Percentiles rank a stretch among this genome's conserved stretches.
Conservation (phyloP, 2,329 filamentous ascomycete species). For the Diaporthe velutina region DNA sequence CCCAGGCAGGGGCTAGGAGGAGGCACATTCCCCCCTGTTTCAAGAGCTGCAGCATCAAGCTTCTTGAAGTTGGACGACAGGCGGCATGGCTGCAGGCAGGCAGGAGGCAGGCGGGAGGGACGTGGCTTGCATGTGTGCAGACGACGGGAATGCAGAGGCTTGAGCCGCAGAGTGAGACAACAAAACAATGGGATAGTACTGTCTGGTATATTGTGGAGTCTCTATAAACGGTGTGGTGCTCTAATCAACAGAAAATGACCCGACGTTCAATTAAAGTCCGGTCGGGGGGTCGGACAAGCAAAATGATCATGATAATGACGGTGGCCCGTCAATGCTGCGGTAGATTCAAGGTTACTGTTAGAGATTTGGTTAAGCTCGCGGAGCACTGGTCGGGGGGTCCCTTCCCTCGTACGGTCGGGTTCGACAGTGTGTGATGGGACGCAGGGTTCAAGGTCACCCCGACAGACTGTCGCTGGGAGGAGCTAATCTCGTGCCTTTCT, state of each 20-base stretch:
- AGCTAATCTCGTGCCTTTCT: constrained; percentile 11
- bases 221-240: background rate
- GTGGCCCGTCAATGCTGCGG: constrained; percentile 12
- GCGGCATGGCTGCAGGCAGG: background rate
- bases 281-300: background rate
- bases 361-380: constrained; percentile 35
- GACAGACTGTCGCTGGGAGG: background rate
- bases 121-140: background rate
- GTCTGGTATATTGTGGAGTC: no score
- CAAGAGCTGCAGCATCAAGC: constrained; percentile 24
- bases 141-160: background rate
- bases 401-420: background rate
- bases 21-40: constrained; percentile 16
- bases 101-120: background rate
- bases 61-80: constrained; percentile 1
- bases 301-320: constrained; percentile 6
- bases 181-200: background rate
- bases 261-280: constrained; percentile 28
- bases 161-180: background rate
- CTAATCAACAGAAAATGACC: background rate
- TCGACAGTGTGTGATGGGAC: constrained; percentile 2
- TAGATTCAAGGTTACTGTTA: constrained; percentile 30
- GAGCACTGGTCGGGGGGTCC: background rate
- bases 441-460: background rate
- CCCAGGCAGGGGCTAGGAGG: background rate